phyloP scores from a whole-genome alignment of 192 early-diverging fungal genomes.

The Coemansia sp. region DNA sequence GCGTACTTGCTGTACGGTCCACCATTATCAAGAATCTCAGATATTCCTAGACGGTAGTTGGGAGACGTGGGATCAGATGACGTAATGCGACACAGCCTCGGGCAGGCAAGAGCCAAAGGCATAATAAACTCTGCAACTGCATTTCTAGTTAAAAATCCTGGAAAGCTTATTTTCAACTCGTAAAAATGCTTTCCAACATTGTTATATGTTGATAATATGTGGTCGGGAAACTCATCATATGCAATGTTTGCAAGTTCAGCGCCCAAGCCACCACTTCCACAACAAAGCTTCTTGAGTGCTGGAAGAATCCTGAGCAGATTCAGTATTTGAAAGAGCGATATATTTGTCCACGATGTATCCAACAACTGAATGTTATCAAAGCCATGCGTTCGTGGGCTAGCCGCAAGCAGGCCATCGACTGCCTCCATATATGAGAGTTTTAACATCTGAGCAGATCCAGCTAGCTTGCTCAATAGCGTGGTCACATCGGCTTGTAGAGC shows the following conservation, averaged over 20 bases:
- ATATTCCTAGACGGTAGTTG: neutral
- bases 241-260: neutral
- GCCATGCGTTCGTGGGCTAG: neutral
- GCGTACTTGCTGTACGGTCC: constrained; percentile 5
- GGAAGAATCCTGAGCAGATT: neutral
- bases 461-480: neutral
- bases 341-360: neutral
- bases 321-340: neutral
- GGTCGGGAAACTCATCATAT: neutral
- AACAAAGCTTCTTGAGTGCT: neutral
- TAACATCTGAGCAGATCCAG: no score
- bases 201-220: neutral
- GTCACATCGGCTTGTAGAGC: neutral
- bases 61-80: neutral
- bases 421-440: neutral
- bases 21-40: neutral
- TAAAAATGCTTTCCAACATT: neutral
- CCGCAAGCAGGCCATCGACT: neutral
- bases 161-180: neutral
- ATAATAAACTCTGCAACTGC: neutral
- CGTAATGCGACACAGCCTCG: neutral
- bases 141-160: neutral
- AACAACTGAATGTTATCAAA: neutral
- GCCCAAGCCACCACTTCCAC: neutral
- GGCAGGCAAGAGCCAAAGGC: neutral